Evolutionary conservation across 1,284 basidiomycete genomes (phyloP), one percentile per base, ranked within the genome.

Genomic region (Leccinum pachyderme): DNA sequence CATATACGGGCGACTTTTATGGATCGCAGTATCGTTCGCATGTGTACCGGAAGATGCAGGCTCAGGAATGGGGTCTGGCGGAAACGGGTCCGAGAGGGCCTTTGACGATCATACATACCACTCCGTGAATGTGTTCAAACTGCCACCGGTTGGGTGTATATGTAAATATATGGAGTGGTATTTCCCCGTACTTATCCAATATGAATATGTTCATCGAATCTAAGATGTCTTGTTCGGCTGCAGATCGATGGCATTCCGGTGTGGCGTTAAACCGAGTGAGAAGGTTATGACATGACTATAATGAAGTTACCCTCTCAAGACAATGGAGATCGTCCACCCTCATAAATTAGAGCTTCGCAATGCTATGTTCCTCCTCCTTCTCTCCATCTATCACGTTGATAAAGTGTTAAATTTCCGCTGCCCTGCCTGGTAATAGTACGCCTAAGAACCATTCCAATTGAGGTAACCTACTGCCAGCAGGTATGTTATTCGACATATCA

Each of bases 1-100:
- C 68, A 0, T 57, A 54, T 29, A 59, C 58, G 12, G 63, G 67
- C 24, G 53, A 60, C 15, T 68, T 72, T 51, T 72, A 72, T 41
- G 68, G 65, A 49, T 57, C 56, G 22, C 65, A 68, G 43, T 72
- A 68, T 53, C 67, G 70, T 12, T 39, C 67, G 28, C 67, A 70
- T 37, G 54, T 72, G 39, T 68, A 64, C 33, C 67, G 69, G 56
- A 71, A 67, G 64, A 29, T 69, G 45, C 67, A 68, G 28, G 53
- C 67, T 33, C 66, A 64, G 50, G 68, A 70, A 28, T 65, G 65
- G 66, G 60, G 54, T 22, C 25, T 60, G 8, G 66, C 56, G 11
- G 65, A 56, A 6, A 29, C 64, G 54, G 60, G 56, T 41, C 58
- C 66, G 60, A 70, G 65, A 46, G 64, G 66, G 11, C 58, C 64